Base-by-base conservation (phyloP, 345 rosid genomes). In the Eutrema japonicum region DNA sequence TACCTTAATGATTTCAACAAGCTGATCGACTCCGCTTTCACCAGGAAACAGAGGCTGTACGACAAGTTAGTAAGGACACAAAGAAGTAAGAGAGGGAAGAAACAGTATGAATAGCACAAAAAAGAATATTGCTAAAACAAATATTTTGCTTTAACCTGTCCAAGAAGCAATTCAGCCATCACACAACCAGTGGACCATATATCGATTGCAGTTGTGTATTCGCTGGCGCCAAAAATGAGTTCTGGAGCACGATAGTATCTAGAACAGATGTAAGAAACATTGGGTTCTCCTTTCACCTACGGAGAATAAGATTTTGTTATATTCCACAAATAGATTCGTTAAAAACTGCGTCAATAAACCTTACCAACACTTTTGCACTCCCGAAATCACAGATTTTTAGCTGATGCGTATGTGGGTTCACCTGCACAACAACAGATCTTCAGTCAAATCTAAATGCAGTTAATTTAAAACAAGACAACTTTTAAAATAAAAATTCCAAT, bases 1-100 rank as follows among this genome's bases (percentile, higher is more conserved):
- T 76, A 92, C 98, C 98, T 92, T 92, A 74, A 92, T 92, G 82
- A 92, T 88, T 82, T 92, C 98, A 74, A 90, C 96, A 66, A 92
- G 86, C 79, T 90, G 98, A 80, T 92, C 96, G 2, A 92, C 96
- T 77, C 98, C 98, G 41, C 98, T 92, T 80, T 92, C 98, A 56
- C 96, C 98, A 55, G 96, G 98, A 84, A 92, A 92, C 74, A 92
- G 68, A 69, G 98, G 98, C 96, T 92, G 88, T 63, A 49, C 22
- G 58, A 53, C 37, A 75, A 59, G 11, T 35, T 70, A 54, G 61
- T 10, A 59, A 54, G 65, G 33, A 36, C 30, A 30, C 60, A 67
- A 42, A 52, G 14, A 16, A 50, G 62, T 45, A 74, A 75, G 18
- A 45, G 65, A 14, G 36, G 47, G 61, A 41, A 66, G n/a, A 71